Conservation (phyloP, 495 filamentous ascomycete genomes). For the Trichocladium uniseriatum region DNA sequence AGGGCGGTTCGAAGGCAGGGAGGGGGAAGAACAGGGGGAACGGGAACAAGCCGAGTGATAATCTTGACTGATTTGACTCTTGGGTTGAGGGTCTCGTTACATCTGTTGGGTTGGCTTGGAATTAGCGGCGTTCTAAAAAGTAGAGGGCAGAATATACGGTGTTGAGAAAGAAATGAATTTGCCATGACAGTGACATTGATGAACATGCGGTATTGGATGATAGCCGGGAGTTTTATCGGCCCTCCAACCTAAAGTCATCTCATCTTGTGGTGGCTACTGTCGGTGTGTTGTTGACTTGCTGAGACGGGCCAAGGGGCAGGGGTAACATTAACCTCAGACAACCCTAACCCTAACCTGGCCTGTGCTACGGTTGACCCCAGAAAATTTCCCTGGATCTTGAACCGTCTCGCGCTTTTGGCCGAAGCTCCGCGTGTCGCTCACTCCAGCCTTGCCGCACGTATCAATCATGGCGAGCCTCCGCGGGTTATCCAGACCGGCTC, state of each 20-base stretch:
- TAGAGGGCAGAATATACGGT: too few relatives aligned
- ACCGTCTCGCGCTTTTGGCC: constrained; percentile 4
- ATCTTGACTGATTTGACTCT: constrained; percentile 13
- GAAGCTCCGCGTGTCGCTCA: constrained; percentile 12
- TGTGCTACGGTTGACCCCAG: constrained; percentile 5
- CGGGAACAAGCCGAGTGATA: constrained; percentile 2
- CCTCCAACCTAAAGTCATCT: too few relatives aligned
- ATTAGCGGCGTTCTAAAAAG: constrained; percentile 1
- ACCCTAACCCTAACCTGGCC: constrained; percentile 15
- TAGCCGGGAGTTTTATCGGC: too few relatives aligned
- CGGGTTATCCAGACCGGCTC: constrained; percentile 21
- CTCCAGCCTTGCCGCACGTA: background rate
- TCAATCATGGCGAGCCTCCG: constrained; percentile 28
- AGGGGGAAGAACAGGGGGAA: constrained; percentile 35
- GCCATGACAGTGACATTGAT: too few relatives aligned
- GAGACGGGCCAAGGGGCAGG: background rate
- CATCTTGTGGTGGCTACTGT: too few relatives aligned
- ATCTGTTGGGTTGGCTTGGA: background rate
- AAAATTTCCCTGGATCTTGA: constrained; percentile 16
- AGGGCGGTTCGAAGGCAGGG: constrained; percentile 59
- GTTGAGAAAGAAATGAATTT: too few relatives aligned
- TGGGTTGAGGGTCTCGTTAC: background rate
- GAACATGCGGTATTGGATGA: too few relatives aligned
- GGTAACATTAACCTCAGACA: background rate
- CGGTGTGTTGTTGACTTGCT: too few relatives aligned